A percentile compares a stretch with the other conserved stretches of the same genome.
Evolutionary conservation across 257 asterid genomes (phyloP).

Genomic region (Perilla frutescens): DNA sequence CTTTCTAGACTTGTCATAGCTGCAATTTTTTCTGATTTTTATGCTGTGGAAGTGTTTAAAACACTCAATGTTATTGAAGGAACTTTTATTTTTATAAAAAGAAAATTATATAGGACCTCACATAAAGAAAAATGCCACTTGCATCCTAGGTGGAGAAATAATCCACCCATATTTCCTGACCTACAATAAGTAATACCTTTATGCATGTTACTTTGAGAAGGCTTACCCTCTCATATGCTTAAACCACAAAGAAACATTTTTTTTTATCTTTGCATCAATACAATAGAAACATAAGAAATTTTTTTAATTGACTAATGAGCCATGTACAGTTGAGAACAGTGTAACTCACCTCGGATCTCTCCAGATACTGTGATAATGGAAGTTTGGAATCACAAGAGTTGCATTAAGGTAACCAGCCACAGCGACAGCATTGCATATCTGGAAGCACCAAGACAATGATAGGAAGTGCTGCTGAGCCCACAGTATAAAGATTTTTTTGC

Average conservation of each 20-base stretch:
- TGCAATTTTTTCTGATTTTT: not conserved
- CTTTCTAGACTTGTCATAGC: slow-evolving; percentile 15
- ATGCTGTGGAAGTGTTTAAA: not conserved
- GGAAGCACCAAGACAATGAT: slow-evolving; percentile 39
- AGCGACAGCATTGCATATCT: slow-evolving; percentile 99
- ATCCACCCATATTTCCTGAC: not conserved
- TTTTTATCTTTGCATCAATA: too few species aligned
- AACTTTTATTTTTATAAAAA: not conserved
- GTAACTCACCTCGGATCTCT: slow-evolving; percentile 85
- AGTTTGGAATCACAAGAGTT: slow-evolving; percentile 88
- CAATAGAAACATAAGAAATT: not conserved
- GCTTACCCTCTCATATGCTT: not conserved
- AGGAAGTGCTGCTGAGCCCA: slow-evolving; percentile 18
- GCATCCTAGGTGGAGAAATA: not conserved
- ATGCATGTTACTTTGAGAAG: not conserved
- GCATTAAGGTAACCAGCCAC: slow-evolving; percentile 99
- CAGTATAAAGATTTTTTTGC: slow-evolving; percentile 1
- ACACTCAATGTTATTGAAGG: not conserved
- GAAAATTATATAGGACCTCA: not conserved
- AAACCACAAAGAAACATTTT: not conserved
- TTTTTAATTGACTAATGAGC: slow-evolving; percentile 24
- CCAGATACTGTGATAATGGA: slow-evolving; percentile 98
- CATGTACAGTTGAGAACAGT: slow-evolving; percentile 11
- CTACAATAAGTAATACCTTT: not conserved
- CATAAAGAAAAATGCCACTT: not conserved